A percentile compares a stretch with the other conserved stretches of the same genome.
Conservation (phyloP, 257 asterid species). For the Gardenia jasminoides region DNA sequence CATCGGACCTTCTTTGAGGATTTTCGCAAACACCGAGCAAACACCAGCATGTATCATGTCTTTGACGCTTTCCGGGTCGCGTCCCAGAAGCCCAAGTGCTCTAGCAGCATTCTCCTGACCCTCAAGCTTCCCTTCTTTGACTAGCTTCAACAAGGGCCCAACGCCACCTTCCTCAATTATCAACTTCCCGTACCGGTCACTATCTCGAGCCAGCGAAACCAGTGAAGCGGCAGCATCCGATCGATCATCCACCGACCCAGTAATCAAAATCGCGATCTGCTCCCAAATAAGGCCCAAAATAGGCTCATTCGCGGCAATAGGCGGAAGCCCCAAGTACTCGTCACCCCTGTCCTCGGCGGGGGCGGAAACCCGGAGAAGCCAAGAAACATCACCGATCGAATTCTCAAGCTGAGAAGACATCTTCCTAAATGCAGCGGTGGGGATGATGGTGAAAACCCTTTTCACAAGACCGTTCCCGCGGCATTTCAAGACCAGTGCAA, state of each 20-base stretch:
- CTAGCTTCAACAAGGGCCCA: slow-evolving; percentile 35
- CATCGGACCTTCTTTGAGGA: slow-evolving; percentile 41
- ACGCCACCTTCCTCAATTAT: slow-evolving; percentile 49
- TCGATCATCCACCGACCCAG: slow-evolving; percentile 36
- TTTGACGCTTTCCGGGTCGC: slow-evolving; percentile 33
- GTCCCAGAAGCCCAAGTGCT: slow-evolving; percentile 46
- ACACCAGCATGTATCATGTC: slow-evolving; percentile 31
- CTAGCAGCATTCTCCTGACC: slow-evolving; percentile 53
- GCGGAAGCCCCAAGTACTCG: slow-evolving; percentile 37
- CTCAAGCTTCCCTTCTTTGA: slow-evolving; percentile 37
- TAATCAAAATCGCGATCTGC: slow-evolving; percentile 32
- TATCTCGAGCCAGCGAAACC: slow-evolving; percentile 35
- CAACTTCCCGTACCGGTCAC: slow-evolving; percentile 36
- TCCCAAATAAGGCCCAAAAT: slow-evolving; percentile 40
- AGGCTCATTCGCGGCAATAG: slow-evolving; percentile 43
- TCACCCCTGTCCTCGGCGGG: slow-evolving; percentile 28
- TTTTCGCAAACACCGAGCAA: slow-evolving; percentile 35
- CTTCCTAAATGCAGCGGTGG: slow-evolving; percentile 31
- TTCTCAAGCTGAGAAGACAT: slow-evolving; percentile 32
- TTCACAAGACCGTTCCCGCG: slow-evolving; percentile 31
- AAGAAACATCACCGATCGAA: slow-evolving; percentile 36
- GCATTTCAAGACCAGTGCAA: slow-evolving; percentile 27
- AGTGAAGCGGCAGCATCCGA: slow-evolving; percentile 42
- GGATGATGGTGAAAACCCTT: slow-evolving; percentile 31
- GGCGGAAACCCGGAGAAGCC: slow-evolving; percentile 38